Percentiles rank a stretch among this genome's conserved stretches.
Evolutionary conservation across 2,329 filamentous ascomycete species (phyloP).

Genomic region (Pestalotiopsis sp.): DNA sequence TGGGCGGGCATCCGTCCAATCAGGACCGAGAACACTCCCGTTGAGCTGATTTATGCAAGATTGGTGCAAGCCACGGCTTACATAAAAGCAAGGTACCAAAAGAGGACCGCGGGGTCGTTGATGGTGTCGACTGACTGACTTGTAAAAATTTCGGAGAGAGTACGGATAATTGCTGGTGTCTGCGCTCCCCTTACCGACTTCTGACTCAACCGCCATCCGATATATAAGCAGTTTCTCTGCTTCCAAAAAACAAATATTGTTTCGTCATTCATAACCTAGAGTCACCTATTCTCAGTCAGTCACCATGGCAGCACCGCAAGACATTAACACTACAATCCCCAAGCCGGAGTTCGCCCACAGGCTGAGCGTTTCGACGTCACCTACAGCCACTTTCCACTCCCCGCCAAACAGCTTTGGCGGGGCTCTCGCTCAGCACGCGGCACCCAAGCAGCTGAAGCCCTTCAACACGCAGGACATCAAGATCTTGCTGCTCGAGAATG

Average conservation of each 20-base stretch:
- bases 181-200: not conserved
- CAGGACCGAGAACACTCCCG: not conserved
- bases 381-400: constrained; percentile 74
- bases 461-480: constrained; percentile 97
- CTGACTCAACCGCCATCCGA: constrained; percentile 10
- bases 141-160: constrained; percentile 3
- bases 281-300: not conserved
- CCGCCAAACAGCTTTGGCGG: constrained; percentile 66
- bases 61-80: not conserved
- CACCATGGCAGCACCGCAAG: constrained; percentile 48
- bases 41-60: not conserved
- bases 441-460: constrained; percentile 82
- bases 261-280: not conserved
- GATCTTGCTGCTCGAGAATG: constrained; percentile 92
- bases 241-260: too few species aligned
- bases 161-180: not conserved
- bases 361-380: constrained; percentile 74
- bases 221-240: not conserved
- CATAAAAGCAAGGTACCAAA: not conserved
- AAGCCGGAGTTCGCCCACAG: constrained; percentile 52
- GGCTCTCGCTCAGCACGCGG: constrained; percentile 43
- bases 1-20: not conserved
- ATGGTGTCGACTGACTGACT: not conserved
- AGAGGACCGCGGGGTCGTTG: constrained; percentile 1
- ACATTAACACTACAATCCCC: constrained; percentile 45